Base-by-base conservation (phyloP, 441 rosid genomes). In the Arabidopsis lyrata region DNA sequence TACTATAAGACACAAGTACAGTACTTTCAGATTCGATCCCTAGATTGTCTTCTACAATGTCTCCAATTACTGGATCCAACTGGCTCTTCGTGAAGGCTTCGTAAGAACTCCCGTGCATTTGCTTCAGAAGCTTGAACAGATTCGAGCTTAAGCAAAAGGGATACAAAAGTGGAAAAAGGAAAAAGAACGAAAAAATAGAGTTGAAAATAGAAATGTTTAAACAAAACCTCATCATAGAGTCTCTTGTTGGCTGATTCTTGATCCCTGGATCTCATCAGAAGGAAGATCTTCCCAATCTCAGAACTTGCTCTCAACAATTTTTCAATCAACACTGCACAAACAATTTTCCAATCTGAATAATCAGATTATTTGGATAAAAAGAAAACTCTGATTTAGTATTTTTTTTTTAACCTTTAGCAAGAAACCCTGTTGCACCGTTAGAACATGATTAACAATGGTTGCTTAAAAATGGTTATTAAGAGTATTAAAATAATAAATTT, bases 251-350 rank as follows among this genome's bases (percentile, higher is more conserved):
- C 81, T 15, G 78, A 73, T 59, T 81, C 78, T 61, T 81, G 74
- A 36, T 81, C 78, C 3, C 77, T 76, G 3, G 86, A 79, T 74
- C 63, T 81, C 18, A 81, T 66, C 39, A 84, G 18, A 52, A 81
- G 56, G 3, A 58, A 84, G 2, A 81, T 72, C 76, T 75, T 80
- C n/a, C 82, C 74, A 34, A 70, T 71, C 24, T 84, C 76, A 9
- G 83, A 82, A 27, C 76, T 60, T 15, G 41, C 62, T 68, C 85
- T 75, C 57, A 84, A 58, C 44, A 84, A 58, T 68, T 84, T 84
- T 78, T 84, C 87, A 36, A 76, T 38, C 41, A 76, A 20, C 49
- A 68, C 79, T 68, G 14, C 60, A 31, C 49, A 35, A 60, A 6
- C 7, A 34, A 7, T 18, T 27, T 36, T 2, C 16, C 18, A 14